These are phyloP conservation scores for Gossypium aridum DNA, from an alignment of 441 rosid genomes.

Conservation along the genomic window DNA sequence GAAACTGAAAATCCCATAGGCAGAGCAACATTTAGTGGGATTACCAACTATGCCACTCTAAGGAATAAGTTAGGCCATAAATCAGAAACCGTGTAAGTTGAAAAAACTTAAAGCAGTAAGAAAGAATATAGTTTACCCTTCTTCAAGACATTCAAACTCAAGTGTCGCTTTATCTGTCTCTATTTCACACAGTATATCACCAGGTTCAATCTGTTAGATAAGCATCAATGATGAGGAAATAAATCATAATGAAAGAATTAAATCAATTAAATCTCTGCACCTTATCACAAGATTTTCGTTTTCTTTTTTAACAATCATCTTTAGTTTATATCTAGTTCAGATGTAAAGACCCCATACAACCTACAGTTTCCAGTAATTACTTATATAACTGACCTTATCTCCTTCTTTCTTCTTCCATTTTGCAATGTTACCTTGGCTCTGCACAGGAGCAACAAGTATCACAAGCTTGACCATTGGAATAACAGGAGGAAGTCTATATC, in stretches of 20 bases:
- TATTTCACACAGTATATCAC: conserved; percentile 85
- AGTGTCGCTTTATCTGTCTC: conserved; percentile 98
- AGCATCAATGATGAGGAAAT: conserved; percentile 20
- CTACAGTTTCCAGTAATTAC: neutral
- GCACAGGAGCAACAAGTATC: conserved; percentile 29
- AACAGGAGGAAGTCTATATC: conserved; percentile 9
- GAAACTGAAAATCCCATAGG: neutral
- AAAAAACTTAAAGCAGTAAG: neutral
- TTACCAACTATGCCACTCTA: neutral
- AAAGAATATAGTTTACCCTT: conserved; percentile 47
- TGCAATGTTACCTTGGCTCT: conserved; percentile 90
- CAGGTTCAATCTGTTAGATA: conserved; percentile 77
- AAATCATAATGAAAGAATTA: conserved; percentile 15
- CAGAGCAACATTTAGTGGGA: neutral
- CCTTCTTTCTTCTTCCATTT: conserved; percentile 97
- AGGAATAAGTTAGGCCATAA: neutral
- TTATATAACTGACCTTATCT: conserved; percentile 59
- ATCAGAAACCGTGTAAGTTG: neutral
- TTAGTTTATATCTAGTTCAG: conserved; percentile 13
- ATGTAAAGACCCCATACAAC: neutral
- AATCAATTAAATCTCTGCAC: conserved; percentile 13
- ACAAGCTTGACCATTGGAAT: conserved; percentile 19
- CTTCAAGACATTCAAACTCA: conserved; percentile 94
- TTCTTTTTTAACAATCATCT: conserved; percentile 9
- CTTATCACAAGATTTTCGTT: conserved; percentile 4